A percentile compares a stretch with the other conserved stretches of the same genome.
Evolutionary conservation across 176 grass and related monocot genomes (phyloP).

Genomic region (Carex cristatella): DNA sequence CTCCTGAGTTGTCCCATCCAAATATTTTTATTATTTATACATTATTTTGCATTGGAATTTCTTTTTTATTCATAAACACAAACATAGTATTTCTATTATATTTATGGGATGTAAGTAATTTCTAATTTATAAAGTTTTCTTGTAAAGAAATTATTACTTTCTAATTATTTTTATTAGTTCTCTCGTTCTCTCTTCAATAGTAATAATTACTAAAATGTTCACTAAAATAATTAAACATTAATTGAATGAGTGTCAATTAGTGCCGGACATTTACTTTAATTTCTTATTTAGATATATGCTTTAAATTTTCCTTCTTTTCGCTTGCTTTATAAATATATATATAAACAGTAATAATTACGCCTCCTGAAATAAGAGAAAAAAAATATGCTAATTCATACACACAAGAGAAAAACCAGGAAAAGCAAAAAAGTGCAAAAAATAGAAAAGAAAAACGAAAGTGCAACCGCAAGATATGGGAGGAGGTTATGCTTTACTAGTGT

Average conservation of each 20-base stretch:
- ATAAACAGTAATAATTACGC: neutral
- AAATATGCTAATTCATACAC: neutral
- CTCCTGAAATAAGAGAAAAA: neutral
- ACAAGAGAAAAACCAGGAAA: conserved; percentile 15
- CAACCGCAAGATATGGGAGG: conserved; percentile 9
- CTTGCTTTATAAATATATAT: neutral
- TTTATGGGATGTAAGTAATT: too few species aligned
- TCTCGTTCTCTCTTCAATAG: too few species aligned
- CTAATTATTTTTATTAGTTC: too few species aligned
- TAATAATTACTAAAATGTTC: too few species aligned
- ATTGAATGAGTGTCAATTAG: too few species aligned
- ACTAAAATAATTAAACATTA: too few species aligned
- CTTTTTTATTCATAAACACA: too few species aligned
- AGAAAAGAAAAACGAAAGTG: neutral
- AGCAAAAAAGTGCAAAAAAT: neutral
- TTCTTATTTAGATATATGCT: too few species aligned
- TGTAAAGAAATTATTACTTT: too few species aligned
- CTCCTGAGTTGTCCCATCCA: neutral
- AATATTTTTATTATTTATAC: neutral
- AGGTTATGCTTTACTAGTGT: conserved; percentile 27
- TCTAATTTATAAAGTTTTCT: too few species aligned
- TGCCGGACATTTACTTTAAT: too few species aligned
- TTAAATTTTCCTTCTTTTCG: neutral
- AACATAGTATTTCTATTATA: too few species aligned
- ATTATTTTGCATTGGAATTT: neutral